Percentiles rank a stretch among this genome's conserved stretches.
These are phyloP conservation scores for Cymbomonas tetramitiformis DNA, from an alignment of 139 green algal species.

Conservation along the genomic window DNA sequence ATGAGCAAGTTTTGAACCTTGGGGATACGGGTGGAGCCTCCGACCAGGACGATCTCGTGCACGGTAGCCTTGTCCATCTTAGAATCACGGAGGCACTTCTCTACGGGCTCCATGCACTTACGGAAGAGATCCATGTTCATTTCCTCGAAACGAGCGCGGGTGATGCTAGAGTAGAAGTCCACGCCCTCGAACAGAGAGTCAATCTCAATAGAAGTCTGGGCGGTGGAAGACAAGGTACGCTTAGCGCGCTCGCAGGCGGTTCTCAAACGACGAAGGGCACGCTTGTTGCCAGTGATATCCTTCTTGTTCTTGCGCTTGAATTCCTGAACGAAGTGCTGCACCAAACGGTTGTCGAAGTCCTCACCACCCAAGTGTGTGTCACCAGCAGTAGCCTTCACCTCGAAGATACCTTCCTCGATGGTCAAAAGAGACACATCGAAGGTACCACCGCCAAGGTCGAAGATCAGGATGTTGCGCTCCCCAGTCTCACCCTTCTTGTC, in stretches of 20 bases:
- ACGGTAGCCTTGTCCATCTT: slow-evolving; percentile 77
- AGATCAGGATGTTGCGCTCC: slow-evolving; percentile 57
- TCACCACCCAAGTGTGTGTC: slow-evolving; percentile 95
- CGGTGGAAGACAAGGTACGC: slow-evolving; percentile 63
- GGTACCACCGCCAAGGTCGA: slow-evolving; percentile 88
- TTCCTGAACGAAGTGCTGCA: slow-evolving; percentile 84
- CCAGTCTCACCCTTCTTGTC: slow-evolving; percentile 54
- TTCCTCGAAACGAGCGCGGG: slow-evolving; percentile 91
- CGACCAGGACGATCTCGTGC: slow-evolving; percentile 84
- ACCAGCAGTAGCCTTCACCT: slow-evolving; percentile 91
- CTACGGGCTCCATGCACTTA: slow-evolving; percentile 99
- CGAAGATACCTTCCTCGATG: slow-evolving; percentile 97
- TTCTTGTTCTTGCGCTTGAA: slow-evolving; percentile 99
- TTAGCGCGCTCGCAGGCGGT: slow-evolving; percentile 87
- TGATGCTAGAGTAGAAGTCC: slow-evolving; percentile 94
- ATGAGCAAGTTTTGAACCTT: slow-evolving; percentile 92
- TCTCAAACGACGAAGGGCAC: slow-evolving; percentile 58
- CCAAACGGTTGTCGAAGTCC: slow-evolving; percentile 92
- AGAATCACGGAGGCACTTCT: slow-evolving; percentile 72
- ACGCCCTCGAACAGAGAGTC: slow-evolving; percentile 91
- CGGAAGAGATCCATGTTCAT: slow-evolving; percentile 97
- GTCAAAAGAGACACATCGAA: slow-evolving; percentile 97
- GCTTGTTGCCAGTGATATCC: slow-evolving; percentile 73
- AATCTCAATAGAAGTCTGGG: slow-evolving; percentile 91
- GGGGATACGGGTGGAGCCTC: slow-evolving; percentile 90